Conservation (phyloP, 306 rosid species). For the Vicia sativa region DNA sequence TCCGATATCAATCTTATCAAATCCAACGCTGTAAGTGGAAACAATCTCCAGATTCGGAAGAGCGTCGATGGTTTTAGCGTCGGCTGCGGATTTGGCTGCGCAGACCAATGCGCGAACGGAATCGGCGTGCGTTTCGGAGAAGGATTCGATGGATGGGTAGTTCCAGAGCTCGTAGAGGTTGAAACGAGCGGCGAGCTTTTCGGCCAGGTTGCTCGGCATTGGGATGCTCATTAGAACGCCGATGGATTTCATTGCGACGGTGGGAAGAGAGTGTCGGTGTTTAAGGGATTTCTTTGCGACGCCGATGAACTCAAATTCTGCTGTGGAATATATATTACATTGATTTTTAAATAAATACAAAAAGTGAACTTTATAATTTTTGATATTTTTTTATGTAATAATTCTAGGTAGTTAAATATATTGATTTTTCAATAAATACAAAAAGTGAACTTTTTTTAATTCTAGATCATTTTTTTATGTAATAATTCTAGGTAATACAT, state of each 20-base stretch:
- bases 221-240: constrained; percentile 57
- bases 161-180: constrained; percentile 59
- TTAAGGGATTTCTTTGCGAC: no score
- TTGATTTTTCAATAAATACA: no score
- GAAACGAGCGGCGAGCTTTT: constrained; percentile 54
- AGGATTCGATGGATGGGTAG: constrained; percentile 39
- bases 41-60: constrained; percentile 64
- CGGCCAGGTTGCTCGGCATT: constrained; percentile 50
- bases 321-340: no score
- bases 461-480: no score
- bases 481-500: no score
- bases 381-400: no score
- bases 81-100: constrained; percentile 48
- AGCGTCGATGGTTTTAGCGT: constrained; percentile 50
- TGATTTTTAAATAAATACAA: no score
- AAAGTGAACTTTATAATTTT: no score
- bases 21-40: constrained; percentile 65
- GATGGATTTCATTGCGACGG: constrained; percentile 41
- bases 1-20: constrained; percentile 61
- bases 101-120: constrained; percentile 55
- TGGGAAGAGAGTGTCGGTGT: no score
- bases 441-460: no score
- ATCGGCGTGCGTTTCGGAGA: constrained; percentile 32
- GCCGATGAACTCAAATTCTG: no score
- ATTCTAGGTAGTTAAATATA: no score